These are phyloP conservation scores for Apophysomyces trapeziformis DNA, from an alignment of 371 early-diverging fungal genomes.

Conservation along the genomic window DNA sequence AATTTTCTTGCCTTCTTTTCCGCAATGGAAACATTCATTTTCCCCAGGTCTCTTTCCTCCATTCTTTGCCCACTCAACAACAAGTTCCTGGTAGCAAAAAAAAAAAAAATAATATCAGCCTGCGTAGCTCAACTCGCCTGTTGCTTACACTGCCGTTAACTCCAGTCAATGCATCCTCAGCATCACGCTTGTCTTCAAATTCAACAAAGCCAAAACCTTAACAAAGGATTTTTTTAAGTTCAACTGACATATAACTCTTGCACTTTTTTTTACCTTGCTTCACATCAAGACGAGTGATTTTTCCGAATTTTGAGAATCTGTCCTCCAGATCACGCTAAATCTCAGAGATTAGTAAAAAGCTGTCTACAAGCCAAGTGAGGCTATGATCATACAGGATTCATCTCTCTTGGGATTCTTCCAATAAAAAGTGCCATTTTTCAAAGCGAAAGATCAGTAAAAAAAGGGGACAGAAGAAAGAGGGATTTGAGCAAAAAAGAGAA, in stretches of 20 bases:
- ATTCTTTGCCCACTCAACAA: constrained; percentile 71
- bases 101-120: neutral
- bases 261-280: constrained; percentile 48
- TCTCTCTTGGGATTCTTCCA: constrained; percentile 42
- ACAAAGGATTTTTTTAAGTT: constrained; percentile 24
- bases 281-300: constrained; percentile 74
- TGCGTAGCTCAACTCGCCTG: constrained; percentile 53
- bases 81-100: constrained; percentile 25
- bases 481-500: constrained; percentile 4
- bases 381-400: constrained; percentile 36
- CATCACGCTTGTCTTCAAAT: constrained; percentile 72
- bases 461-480: constrained; percentile 11
- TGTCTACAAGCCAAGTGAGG: neutral
- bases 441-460: constrained; percentile 11
- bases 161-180: constrained; percentile 71
- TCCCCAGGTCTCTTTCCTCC: constrained; percentile 58
- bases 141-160: constrained; percentile 58
- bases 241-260: too few relatives aligned
- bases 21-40: constrained; percentile 71
- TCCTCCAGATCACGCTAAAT: constrained; percentile 70
- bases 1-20: constrained; percentile 56
- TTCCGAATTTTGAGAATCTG: constrained; percentile 75
- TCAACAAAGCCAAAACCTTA: constrained; percentile 80
- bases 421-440: constrained; percentile 45
- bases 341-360: constrained; percentile 5